These are phyloP conservation scores for Smithsoniella earleae DNA, from an alignment of 163 green algal species.

Conservation along the genomic window DNA sequence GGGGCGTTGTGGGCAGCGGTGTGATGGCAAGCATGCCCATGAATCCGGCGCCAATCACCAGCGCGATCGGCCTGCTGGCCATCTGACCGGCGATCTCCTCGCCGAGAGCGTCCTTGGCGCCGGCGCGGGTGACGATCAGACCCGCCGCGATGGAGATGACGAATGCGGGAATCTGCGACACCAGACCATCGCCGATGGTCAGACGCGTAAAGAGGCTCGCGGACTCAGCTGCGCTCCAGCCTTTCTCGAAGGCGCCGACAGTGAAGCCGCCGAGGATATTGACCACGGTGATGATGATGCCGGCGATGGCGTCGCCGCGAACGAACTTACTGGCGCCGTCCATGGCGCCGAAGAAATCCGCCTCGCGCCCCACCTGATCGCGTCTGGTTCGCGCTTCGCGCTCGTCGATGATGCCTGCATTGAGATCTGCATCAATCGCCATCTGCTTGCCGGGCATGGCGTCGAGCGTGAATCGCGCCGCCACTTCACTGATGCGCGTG, in stretches of 20 bases:
- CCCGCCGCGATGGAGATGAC: not conserved
- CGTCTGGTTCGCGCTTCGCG: not conserved
- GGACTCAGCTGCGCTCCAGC: not conserved
- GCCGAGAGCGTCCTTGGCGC: too few species aligned
- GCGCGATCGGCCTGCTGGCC: not conserved
- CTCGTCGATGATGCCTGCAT: constrained; percentile 22
- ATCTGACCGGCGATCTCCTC: not conserved
- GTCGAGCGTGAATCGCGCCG: constrained; percentile 23
- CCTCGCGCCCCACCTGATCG: not conserved
- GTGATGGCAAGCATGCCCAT: not conserved
- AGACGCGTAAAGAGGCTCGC: not conserved
- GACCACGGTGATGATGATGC: constrained; percentile 4
- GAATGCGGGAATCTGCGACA: constrained; percentile 3
- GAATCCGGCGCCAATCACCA: not conserved
- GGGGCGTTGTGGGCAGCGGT: not conserved
- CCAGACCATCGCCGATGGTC: constrained; percentile 26
- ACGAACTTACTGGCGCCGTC: constrained; percentile 24
- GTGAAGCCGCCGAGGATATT: constrained; percentile 4
- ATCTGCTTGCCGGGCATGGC: constrained; percentile 33
- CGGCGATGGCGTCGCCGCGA: constrained; percentile 20
- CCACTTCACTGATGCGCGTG: constrained; percentile 16
- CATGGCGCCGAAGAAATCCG: constrained; percentile 21
- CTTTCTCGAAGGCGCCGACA: not conserved
- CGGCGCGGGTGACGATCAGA: not conserved
- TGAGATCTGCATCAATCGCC: constrained; percentile 29